Percentiles rank a stretch among this genome's conserved stretches.
phyloP scores from a whole-genome alignment of 495 filamentous ascomycete genomes.

The Parmelia sp. region DNA sequence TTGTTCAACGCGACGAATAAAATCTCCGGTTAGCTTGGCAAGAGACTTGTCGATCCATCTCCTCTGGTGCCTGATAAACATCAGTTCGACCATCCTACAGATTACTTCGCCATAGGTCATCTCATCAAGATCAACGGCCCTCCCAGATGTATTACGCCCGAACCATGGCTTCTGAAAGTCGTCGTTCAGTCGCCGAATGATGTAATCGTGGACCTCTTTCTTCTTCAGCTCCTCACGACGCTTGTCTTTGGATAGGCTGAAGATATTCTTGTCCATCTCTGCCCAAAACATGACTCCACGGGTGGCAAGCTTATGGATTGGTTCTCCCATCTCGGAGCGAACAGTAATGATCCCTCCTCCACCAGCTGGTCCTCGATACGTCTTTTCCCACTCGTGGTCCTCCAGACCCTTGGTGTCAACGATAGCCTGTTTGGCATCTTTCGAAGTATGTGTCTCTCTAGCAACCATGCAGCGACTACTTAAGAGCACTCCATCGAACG shows the following conservation, averaged over 20 bases:
- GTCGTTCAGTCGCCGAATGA: constrained; percentile 33
- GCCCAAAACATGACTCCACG: constrained; percentile 37
- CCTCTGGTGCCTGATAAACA: constrained; percentile 34
- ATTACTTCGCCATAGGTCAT: constrained; percentile 39
- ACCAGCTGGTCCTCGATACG: constrained; percentile 26
- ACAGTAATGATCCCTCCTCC: constrained; percentile 36
- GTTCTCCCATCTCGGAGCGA: constrained; percentile 39
- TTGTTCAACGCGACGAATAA: too few species aligned
- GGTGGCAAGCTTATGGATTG: constrained; percentile 41
- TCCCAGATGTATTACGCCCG: constrained; percentile 27
- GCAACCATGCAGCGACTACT: constrained; percentile 48
- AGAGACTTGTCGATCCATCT: constrained; percentile 37
- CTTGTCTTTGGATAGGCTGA: constrained; percentile 26
- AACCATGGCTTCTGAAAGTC: constrained; percentile 42
- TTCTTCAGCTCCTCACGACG: too few species aligned
- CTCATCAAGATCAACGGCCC: constrained; percentile 31
- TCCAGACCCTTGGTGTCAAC: constrained; percentile 31
- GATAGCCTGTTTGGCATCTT: constrained; percentile 31
- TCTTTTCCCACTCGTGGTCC: constrained; percentile 31
- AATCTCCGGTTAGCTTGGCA: too few species aligned
- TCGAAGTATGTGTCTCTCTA: constrained; percentile 37
- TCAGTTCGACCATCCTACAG: constrained; percentile 31
- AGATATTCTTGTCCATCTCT: constrained; percentile 37
- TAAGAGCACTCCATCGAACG: constrained; percentile 45
- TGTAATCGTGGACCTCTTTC: constrained; percentile 2